phyloP scores from a whole-genome alignment of 305 asterid species.

The Withania somnifera region DNA sequence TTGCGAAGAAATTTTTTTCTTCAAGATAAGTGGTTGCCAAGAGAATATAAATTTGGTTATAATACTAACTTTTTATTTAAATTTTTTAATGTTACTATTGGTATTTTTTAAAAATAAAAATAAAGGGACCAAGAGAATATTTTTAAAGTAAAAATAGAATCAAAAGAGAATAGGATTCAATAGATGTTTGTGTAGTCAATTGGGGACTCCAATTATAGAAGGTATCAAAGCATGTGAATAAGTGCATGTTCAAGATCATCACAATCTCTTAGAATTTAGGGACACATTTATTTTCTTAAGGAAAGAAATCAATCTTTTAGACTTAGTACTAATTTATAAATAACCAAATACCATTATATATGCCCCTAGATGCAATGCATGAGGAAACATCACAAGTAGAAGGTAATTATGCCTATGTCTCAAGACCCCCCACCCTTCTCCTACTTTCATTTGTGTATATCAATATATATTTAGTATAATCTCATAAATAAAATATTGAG shows the following conservation, averaged over 20 bases:
- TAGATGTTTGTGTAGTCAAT: not conserved
- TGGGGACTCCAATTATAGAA: not conserved
- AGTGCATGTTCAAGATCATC: not conserved
- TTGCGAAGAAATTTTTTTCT: too few relatives aligned
- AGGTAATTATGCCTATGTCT: not conserved
- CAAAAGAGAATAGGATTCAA: not conserved
- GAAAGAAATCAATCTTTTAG: not conserved
- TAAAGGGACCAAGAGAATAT: not conserved
- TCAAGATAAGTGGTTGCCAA: too few relatives aligned
- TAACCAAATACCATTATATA: not conserved
- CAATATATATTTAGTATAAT: too few relatives aligned
- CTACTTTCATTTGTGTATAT: too few relatives aligned
- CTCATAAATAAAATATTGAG: too few relatives aligned
- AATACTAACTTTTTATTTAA: not conserved
- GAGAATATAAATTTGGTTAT: too few relatives aligned
- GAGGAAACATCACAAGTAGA: not conserved
- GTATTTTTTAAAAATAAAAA: too few relatives aligned
- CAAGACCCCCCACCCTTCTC: not conserved
- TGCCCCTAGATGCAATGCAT: not conserved
- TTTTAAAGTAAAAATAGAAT: not conserved
- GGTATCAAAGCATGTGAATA: not conserved
- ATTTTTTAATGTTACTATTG: not conserved
- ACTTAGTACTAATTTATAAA: not conserved
- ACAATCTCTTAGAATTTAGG: not conserved
- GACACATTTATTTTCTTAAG: not conserved